Evolutionary conservation across 768 basidiomycete species (phyloP), one percentile per base, ranked within the genome.

Genomic region (Ephemerocybe angulata): DNA sequence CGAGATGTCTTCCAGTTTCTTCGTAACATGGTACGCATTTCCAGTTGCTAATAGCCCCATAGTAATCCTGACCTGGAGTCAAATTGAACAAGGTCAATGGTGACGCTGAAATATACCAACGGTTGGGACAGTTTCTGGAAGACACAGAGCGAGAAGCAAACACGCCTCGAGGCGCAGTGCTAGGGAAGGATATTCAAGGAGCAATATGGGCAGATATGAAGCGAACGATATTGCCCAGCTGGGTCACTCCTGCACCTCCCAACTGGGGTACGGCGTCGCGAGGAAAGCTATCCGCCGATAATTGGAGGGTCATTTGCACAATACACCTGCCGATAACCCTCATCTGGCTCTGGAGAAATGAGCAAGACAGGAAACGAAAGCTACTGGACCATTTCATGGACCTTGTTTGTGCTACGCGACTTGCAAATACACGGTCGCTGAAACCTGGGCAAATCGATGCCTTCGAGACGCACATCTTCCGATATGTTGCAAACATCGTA

Each of bases 261-360:
- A 62, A 70, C 38, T 69, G 70, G 65, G 71, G 71, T 0, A 69
- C 67, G 1, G 38, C 65, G 0, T 27, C 57, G 1, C 60, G 61
- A 4, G 71, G 72, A 0, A 71, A 71, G 46, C 63, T 75, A 4
- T 71, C 60, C 35, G 68, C 68, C 6, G 58, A 69, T 48, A 59
- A 67, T n/a, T 67, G 66, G 65, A 51, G 60, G 1, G 49, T 67
- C 8, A 56, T 69, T n/a, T 64, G 65, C 55, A 63, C 61, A 3
- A 59, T 70, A 28, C 67, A 68, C 50, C 51, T 69, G 2, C 61
- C 64, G 6, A 62, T 70, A 6, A 68, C 69, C 2, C 57, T 68
- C 15, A 68, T 69, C 38, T 58, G 65, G 1, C 51, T 68, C 1
- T 69, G 65, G 65, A 42, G 58, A 2, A 21, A 48, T 2, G 48